Evolutionary conservation across 192 early-diverging fungal genomes (phyloP).

Genomic region (Geosiphon pyriformis): DNA sequence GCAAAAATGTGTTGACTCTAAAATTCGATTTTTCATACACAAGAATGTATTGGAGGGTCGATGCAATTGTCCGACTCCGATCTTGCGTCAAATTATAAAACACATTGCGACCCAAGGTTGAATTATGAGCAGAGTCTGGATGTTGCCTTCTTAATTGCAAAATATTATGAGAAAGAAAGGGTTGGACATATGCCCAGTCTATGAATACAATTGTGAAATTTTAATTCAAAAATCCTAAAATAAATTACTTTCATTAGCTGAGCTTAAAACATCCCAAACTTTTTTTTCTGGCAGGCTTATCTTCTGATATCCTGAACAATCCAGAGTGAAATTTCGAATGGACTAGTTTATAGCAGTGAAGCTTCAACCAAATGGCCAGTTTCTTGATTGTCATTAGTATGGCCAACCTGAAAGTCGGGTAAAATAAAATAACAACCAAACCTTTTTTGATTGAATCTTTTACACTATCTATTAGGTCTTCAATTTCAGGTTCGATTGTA

Average conservation of each 20-base stretch:
- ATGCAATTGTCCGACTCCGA: constrained; percentile 84
- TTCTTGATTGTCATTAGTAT: no score
- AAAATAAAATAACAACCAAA: constrained; percentile 62
- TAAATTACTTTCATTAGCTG: no score
- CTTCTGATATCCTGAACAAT: no score
- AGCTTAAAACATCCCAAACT: no score
- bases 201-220: no score
- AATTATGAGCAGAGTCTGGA: constrained; percentile 98
- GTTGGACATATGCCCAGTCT: constrained; percentile 6
- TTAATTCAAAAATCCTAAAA: no score
- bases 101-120: constrained; percentile 91
- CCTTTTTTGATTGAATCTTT: constrained; percentile 56
- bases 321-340: no score
- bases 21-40: neutral
- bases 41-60: constrained; percentile 94
- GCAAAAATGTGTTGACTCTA: no score
- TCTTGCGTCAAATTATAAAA: constrained; percentile 87
- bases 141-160: constrained; percentile 93
- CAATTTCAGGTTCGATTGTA: constrained; percentile 75
- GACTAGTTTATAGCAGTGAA: no score
- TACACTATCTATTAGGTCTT: constrained; percentile 62
- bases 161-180: constrained; percentile 62
- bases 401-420: no score
- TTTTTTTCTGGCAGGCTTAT: no score
- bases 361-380: no score